Evolutionary conservation across 768 basidiomycete species (phyloP), one percentile per base, ranked within the genome.

Genomic region (Boletus sp.): DNA sequence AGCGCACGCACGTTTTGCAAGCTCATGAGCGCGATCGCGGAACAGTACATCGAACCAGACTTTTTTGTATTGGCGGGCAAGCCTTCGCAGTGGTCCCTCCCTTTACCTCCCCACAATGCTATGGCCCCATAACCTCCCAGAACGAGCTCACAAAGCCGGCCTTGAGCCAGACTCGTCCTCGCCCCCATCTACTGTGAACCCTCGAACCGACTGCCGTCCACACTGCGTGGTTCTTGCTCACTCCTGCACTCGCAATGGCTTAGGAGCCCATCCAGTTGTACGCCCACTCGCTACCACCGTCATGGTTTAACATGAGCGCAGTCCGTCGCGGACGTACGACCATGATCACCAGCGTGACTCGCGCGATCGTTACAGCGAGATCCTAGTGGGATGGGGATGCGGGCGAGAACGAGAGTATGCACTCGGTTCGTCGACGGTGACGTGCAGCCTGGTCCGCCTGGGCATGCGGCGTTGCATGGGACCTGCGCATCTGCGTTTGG

Each of bases 341-440:
- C 37, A 53, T n/a, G 55, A 60, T 11, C 42, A 39, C 8, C 7
- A 41, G 40, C 40, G 40, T 10, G 61, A 63, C 3, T 12, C 50
- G 2, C 55, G 49, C 17, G 59, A 59, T 17, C 58, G 53, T 2
- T 47, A 47, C 32, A 18, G 11, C 1, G 60, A 64, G 40, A 41
- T 33, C 7, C 62, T 47, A 8, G 32, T 11, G 1, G 51, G 46
- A 6, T 56, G 62, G 14, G 61, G 51, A 24, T 39, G 41, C 2
- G 60, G 54, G 36, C 52, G 50, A 0, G 61, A 57, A 1, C 53
- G 61, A 0, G 66, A 67, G 47, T 66, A 57, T 6, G 62, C 29
- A 14, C 64, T 67, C 14, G 67, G 64, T 5, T 67, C 7, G 54
- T 67, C 0, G 67, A 67, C 36, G 64, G 66, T 24, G 66, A 67